These are phyloP conservation scores for Aspergillus sp. DNA, from an alignment of 2,329 filamentous ascomycete species.

Conservation along the genomic window DNA sequence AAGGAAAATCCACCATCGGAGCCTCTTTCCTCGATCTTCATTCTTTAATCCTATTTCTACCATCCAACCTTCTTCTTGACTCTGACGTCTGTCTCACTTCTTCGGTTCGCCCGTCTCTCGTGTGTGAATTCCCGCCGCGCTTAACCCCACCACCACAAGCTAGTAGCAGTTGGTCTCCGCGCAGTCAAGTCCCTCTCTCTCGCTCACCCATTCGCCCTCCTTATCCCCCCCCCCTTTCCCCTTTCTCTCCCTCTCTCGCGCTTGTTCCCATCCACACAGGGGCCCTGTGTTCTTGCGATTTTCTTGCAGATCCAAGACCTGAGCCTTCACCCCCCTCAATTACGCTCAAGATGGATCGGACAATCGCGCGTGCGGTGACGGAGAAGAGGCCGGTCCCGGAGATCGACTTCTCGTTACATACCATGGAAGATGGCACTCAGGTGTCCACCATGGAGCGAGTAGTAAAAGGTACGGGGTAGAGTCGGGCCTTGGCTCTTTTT, in stretches of 20 bases:
- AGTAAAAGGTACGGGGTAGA: slow-evolving; percentile 77
- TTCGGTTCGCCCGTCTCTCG: slow-evolving; percentile 8
- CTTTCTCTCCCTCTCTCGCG: background rate
- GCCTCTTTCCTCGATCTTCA: background rate
- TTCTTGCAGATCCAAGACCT: slow-evolving; percentile 7
- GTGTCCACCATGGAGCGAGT: slow-evolving; percentile 95
- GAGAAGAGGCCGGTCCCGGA: slow-evolving; percentile 95
- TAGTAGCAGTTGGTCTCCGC: slow-evolving; percentile 8
- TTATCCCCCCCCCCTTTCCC: slow-evolving; percentile 7
- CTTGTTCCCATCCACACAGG: slow-evolving; percentile 6
- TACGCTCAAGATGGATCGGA: slow-evolving; percentile 39
- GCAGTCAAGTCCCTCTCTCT: slow-evolving; percentile 6
- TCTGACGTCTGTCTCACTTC: background rate
- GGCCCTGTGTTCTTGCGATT: slow-evolving; percentile 15
- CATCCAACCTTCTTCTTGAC: background rate
- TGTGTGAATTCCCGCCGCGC: slow-evolving; percentile 20
- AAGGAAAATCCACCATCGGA: background rate
- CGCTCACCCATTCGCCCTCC: slow-evolving; percentile 5
- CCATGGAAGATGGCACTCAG: slow-evolving; percentile 94
- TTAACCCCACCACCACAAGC: slow-evolving; percentile 22
- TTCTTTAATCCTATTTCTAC: background rate
- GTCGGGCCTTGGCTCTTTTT: background rate
- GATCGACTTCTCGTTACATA: slow-evolving; percentile 98
- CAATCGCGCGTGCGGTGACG: slow-evolving; percentile 81
- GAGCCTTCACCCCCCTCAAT: slow-evolving; percentile 1